Conservation (phyloP, 163 green algal genomes). For the Chlorella variabilis region DNA sequence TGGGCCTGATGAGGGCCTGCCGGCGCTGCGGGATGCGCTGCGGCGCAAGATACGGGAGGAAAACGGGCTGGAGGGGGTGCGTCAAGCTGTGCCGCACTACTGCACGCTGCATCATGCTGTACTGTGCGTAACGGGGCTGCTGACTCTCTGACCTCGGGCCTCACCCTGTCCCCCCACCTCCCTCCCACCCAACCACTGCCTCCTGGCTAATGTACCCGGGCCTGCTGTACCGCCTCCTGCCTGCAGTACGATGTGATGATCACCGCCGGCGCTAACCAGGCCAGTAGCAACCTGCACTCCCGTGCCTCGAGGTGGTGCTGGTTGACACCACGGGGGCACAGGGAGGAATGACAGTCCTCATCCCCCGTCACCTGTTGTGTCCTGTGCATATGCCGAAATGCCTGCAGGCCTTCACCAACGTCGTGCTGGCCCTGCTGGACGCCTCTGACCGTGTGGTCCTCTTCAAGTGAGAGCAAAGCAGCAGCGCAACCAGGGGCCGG, state of each 20-base stretch:
- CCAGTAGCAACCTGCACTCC: too few relatives aligned
- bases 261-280: constrained; percentile 93
- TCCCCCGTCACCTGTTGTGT: too few relatives aligned
- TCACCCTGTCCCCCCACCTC: too few relatives aligned
- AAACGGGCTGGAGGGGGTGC: constrained; percentile 65
- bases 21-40: constrained; percentile 68
- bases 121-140: too few relatives aligned
- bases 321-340: too few relatives aligned
- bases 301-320: too few relatives aligned
- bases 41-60: constrained; percentile 66
- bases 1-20: constrained; percentile 71
- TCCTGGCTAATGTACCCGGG: too few relatives aligned
- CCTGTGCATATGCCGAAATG: too few relatives aligned
- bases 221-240: too few relatives aligned
- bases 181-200: too few relatives aligned
- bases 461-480: constrained; percentile 59
- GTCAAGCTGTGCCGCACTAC: not conserved
- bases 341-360: too few relatives aligned
- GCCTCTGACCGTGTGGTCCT: constrained; percentile 74
- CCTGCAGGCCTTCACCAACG: constrained; percentile 94
- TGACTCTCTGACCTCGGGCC: too few relatives aligned
- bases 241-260: constrained; percentile 89
- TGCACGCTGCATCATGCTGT: not conserved
- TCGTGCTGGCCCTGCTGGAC: constrained; percentile 86
- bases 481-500: not conserved